A percentile compares a stretch with the other conserved stretches of the same genome.
These are phyloP conservation scores for Colletotrichum graminicola DNA, from an alignment of 2,329 filamentous ascomycete species.

Conservation along the genomic window DNA sequence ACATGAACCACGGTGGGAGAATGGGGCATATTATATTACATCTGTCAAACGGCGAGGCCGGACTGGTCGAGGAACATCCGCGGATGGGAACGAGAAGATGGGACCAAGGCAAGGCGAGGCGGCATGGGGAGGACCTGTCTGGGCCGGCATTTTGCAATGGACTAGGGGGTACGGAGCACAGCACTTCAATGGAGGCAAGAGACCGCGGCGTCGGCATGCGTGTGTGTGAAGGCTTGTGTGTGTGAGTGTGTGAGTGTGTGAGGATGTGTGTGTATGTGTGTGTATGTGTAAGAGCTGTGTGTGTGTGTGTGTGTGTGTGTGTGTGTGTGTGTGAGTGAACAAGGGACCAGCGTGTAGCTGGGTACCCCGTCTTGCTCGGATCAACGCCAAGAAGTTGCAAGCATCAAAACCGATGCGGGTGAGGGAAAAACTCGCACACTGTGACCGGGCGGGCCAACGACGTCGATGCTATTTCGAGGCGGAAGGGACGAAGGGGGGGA, in stretches of 20 bases:
- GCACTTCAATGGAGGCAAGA: constrained; percentile 24
- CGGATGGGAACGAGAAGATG: constrained; percentile 39
- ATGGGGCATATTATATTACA: constrained; percentile 41
- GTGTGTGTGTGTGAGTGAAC: constrained; percentile 31
- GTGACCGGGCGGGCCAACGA: constrained; percentile 37
- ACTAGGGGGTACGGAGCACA: constrained; percentile 8
- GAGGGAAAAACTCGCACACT: constrained; percentile 42
- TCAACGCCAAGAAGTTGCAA: constrained; percentile 43
- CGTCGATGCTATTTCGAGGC: constrained; percentile 41
- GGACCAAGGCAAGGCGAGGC: constrained; percentile 39
- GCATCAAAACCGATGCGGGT: constrained; percentile 42
- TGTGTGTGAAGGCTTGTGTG: neutral
- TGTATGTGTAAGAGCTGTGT: constrained; percentile 3
- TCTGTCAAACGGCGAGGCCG: constrained; percentile 41
- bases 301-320: constrained; percentile 14
- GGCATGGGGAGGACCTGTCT: constrained; percentile 12
- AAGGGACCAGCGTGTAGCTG: constrained; percentile 41
- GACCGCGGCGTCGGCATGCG: constrained; percentile 30
- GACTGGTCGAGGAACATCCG: constrained; percentile 34
- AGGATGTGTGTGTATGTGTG: neutral
- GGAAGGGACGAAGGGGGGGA: constrained; percentile 27
- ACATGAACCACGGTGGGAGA: constrained; percentile 37
- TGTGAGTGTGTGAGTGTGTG: constrained; percentile 16
- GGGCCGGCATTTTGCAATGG: constrained; percentile 20
- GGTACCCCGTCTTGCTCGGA: constrained; percentile 42